Percentiles rank a stretch among this genome's conserved stretches.
phyloP scores from a whole-genome alignment of 2,329 filamentous ascomycete genomes.

The Xylaria digitata region DNA sequence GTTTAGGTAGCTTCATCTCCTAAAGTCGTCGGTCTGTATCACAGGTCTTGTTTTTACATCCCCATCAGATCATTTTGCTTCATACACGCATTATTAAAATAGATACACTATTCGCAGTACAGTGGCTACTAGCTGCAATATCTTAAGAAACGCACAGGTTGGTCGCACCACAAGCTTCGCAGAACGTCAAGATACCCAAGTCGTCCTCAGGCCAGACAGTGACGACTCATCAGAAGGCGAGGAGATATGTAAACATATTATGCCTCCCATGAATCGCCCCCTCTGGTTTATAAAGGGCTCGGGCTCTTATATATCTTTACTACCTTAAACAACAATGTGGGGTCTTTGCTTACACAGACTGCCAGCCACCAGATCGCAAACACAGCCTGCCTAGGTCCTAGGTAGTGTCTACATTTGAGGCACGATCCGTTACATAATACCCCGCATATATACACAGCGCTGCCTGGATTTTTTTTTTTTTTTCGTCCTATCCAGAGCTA shows the following conservation, averaged over 20 bases:
- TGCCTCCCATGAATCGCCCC: neutral
- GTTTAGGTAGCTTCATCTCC: neutral
- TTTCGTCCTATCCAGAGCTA: neutral
- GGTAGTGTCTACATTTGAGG: neutral
- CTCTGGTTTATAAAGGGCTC: neutral
- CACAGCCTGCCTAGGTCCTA: neutral
- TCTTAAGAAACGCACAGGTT: too few species aligned
- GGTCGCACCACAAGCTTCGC: neutral
- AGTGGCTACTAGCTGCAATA: too few species aligned
- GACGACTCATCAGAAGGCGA: neutral
- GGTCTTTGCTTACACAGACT: neutral
- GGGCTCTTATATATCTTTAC: neutral
- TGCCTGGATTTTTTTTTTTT: neutral
- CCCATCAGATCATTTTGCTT: conserved; percentile 8
- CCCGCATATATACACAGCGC: neutral
- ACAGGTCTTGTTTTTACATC: neutral
- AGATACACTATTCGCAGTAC: neutral
- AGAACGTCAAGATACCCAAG: neutral
- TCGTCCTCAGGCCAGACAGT: neutral
- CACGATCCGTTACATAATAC: neutral
- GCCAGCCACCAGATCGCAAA: neutral
- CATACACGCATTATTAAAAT: neutral
- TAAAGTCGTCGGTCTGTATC: neutral
- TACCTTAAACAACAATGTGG: neutral
- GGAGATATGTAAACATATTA: neutral